A percentile compares a stretch with the other conserved stretches of the same genome.
These are phyloP conservation scores for Cercophora newfieldiana DNA, from an alignment of 495 filamentous ascomycete genomes.

Conservation along the genomic window DNA sequence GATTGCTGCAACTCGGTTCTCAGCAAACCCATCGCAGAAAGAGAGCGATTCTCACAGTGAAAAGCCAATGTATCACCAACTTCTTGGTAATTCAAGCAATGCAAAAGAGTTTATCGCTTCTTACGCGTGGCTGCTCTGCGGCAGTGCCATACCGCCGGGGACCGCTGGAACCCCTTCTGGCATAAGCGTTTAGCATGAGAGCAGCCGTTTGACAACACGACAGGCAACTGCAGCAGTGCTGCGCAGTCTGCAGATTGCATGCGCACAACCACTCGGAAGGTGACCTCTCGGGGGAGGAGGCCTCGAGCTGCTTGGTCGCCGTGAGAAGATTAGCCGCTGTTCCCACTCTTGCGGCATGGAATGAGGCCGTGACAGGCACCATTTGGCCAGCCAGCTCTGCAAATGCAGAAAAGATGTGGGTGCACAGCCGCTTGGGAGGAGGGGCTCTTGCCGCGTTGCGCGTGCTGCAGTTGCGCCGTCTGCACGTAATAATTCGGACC, in stretches of 20 bases:
- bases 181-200: not conserved
- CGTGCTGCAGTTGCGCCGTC: not conserved
- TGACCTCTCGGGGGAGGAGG: not conserved
- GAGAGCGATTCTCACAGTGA: too few relatives aligned
- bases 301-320: not conserved
- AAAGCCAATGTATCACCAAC: too few relatives aligned
- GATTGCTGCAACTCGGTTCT: too few relatives aligned
- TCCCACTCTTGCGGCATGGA: slow-evolving; percentile 4
- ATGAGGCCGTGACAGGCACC: not conserved
- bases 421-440: not conserved
- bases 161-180: not conserved
- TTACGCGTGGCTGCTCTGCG: too few relatives aligned
- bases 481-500: not conserved
- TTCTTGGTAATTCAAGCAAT: too few relatives aligned
- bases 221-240: not conserved
- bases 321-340: slow-evolving; percentile 5
- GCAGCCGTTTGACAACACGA: not conserved
- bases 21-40: too few relatives aligned
- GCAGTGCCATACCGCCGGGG: too few relatives aligned
- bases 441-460: not conserved
- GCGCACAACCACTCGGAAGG: slow-evolving; percentile 5
- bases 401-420: not conserved
- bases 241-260: slow-evolving; percentile 7
- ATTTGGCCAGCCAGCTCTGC: not conserved
- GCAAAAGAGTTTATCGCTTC: too few relatives aligned